These are phyloP conservation scores for Aspergillus piperis DNA, from an alignment of 2,329 filamentous ascomycete genomes.

Conservation along the genomic window DNA sequence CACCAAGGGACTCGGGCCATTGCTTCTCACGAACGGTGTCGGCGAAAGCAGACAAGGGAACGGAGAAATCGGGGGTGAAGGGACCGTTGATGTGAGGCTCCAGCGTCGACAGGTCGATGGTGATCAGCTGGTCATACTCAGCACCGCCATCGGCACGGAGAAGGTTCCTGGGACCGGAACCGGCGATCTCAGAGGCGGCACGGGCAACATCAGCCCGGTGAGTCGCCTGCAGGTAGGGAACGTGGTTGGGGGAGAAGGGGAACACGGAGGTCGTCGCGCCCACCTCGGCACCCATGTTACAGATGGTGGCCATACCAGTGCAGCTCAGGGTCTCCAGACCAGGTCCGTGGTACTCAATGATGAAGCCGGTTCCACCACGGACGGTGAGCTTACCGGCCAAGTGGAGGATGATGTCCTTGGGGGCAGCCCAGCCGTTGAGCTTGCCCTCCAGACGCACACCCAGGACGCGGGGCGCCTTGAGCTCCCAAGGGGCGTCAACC, in stretches of 20 bases:
- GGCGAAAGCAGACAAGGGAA: conserved; percentile 87
- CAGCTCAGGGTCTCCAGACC: conserved; percentile 86
- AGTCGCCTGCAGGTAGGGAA: conserved; percentile 83
- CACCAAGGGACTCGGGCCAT: conserved; percentile 89
- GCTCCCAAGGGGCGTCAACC: conserved; percentile 94
- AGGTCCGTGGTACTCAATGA: conserved; percentile 91
- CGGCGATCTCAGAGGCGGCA: conserved; percentile 64
- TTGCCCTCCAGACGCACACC: conserved; percentile 82
- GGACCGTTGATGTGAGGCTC: conserved; percentile 98
- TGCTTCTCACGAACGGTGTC: conserved; percentile 77
- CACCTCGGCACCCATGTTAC: conserved; percentile 86
- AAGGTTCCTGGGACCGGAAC: conserved; percentile 61
- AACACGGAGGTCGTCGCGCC: conserved; percentile 96
- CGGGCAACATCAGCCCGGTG: conserved; percentile 71
- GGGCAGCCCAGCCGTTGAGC: conserved; percentile 86
- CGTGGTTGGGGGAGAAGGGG: conserved; percentile 82
- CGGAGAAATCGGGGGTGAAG: conserved; percentile 93
- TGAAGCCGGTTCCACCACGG: conserved; percentile 86
- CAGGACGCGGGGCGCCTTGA: conserved; percentile 89
- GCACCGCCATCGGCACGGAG: conserved; percentile 78
- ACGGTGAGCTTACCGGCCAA: conserved; percentile 90
- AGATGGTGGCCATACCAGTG: conserved; percentile 90
- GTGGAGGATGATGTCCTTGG: conserved; percentile 92
- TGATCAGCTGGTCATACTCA: conserved; percentile 86
- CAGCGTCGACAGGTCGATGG: conserved; percentile 83